phyloP scores from a whole-genome alignment of 345 rosid species.

The Dimocarpus longan region DNA sequence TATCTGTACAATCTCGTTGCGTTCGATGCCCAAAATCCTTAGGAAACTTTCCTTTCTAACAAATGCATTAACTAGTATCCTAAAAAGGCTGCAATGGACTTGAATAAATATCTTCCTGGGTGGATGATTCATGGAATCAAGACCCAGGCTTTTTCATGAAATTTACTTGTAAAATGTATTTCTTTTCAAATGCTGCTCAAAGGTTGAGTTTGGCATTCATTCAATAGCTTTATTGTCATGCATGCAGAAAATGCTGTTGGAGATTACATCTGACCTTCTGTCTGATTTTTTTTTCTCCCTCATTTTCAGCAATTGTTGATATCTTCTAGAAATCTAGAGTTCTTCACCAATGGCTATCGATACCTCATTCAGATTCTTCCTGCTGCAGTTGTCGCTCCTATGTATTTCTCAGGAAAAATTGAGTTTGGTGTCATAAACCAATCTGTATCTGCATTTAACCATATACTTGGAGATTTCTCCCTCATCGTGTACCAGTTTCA shows the following conservation, averaged over 20 bases:
- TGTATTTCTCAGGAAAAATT: slow-evolving; percentile 95
- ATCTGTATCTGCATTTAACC: slow-evolving; percentile 96
- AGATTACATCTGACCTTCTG: slow-evolving; percentile 5
- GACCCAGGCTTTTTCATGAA: not conserved
- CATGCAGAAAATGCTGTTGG: not conserved
- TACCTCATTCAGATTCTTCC: slow-evolving; percentile 98
- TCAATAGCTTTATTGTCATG: not conserved
- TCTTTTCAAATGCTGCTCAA: slow-evolving; percentile 2
- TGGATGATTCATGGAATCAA: not conserved
- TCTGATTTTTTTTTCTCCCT: slow-evolving; percentile 22
- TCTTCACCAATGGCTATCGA: slow-evolving; percentile 93
- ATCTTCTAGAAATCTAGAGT: slow-evolving; percentile 94
- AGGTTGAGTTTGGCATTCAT: slow-evolving; percentile 5
- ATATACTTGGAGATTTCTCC: slow-evolving; percentile 92
- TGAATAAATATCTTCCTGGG: not conserved
- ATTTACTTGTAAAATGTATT: not conserved
- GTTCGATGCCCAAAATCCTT: not conserved
- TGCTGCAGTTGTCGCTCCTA: slow-evolving; percentile 96
- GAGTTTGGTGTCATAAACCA: slow-evolving; percentile 99
- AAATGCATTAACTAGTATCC: not conserved
- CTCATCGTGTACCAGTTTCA: slow-evolving; percentile 95
- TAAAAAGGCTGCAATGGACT: not conserved
- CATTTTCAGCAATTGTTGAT: slow-evolving; percentile 76
- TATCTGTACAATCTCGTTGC: not conserved
- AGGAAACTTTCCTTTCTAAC: slow-evolving; percentile 4